Evolutionary conservation across 331 rosid species (phyloP).

Genomic region (Saraca asoca): DNA sequence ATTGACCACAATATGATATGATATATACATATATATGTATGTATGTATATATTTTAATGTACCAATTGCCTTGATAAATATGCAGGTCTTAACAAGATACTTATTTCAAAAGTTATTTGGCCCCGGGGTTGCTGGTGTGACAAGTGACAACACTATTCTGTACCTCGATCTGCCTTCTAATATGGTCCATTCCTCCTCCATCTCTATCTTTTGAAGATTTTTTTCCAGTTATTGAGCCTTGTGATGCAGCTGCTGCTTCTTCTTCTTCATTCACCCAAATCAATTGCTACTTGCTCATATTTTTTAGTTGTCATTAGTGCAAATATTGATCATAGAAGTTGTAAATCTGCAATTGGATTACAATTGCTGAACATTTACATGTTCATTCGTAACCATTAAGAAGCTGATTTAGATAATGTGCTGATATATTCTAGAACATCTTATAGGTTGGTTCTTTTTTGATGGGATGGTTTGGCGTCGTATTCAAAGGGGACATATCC

Average conservation of each 20-base stretch:
- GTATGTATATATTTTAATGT: too few species aligned
- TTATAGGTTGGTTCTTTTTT: slow-evolving; percentile 79
- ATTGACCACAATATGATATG: too few species aligned
- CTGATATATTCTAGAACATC: slow-evolving; percentile 18
- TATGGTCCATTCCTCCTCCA: too few species aligned
- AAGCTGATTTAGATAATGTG: not conserved
- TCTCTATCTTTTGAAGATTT: too few species aligned
- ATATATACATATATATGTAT: too few species aligned
- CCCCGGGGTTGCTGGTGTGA: slow-evolving; percentile 57
- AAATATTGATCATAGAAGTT: too few species aligned
- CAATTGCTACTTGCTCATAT: too few species aligned
- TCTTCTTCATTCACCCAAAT: too few species aligned
- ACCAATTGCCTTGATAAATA: not conserved
- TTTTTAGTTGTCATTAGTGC: too few species aligned
- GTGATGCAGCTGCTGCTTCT: too few species aligned
- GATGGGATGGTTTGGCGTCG: slow-evolving; percentile 94
- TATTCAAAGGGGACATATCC: slow-evolving; percentile 69
- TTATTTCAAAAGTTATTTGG: slow-evolving; percentile 76
- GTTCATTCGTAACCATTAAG: not conserved
- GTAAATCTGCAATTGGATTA: too few species aligned
- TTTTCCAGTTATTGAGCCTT: too few species aligned
- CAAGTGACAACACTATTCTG: slow-evolving; percentile 55
- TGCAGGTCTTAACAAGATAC: slow-evolving; percentile 79
- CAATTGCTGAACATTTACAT: not conserved
- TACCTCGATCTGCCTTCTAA: slow-evolving; percentile 73